Evolutionary conservation across 192 early-diverging fungal species (phyloP), one percentile per base, ranked within the genome.

Genomic region (Coemansia sp.): DNA sequence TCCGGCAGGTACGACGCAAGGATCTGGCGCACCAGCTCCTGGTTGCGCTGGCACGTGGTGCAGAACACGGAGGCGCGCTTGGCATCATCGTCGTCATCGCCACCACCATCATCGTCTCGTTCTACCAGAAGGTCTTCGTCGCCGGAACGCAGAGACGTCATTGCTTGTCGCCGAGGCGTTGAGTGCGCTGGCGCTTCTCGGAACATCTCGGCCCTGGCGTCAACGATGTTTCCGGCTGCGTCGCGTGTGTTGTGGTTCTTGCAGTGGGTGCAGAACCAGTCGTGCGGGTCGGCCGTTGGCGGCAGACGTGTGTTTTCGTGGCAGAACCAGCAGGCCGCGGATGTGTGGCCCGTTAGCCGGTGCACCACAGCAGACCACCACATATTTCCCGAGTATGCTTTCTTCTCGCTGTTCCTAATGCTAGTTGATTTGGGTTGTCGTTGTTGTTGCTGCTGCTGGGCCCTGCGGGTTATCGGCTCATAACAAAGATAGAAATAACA

Each of bases 321-420:
- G 68, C 71, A 82, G 69, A 76, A 82, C 74, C 74, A 82, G 56
- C 74, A 77, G 17, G 74, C 72, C 49, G 69, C 71, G 19, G 71
- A 63, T 48, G 74, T 50, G n/a, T 46, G 57, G 49, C 68, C 59
- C 7, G 41, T 19, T 40, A 54, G 12, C 20, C 58, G 17, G 32
- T 19, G 50, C 46, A 82, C 63, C 46, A 68, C 38, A 50, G 73
- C 32, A 32, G 32, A 32, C 32, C 32, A 67, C 78, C 73, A 81
- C 73, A 81, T 81, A 32, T 32, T 32, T 2, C 32, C 32, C 32
- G 32, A 4, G 32, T 32, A 32, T 32, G 32, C 65, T 46, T 60
- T 12, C 41, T 20, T 39, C 39, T 41, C 22, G 17, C 32, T 41
- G 48, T 39, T 19, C 32, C 6, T 43, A 20, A 11, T 39, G 55